phyloP scores from a whole-genome alignment of 2,329 filamentous ascomycete genomes.

The Exophiala xenobiotica region DNA sequence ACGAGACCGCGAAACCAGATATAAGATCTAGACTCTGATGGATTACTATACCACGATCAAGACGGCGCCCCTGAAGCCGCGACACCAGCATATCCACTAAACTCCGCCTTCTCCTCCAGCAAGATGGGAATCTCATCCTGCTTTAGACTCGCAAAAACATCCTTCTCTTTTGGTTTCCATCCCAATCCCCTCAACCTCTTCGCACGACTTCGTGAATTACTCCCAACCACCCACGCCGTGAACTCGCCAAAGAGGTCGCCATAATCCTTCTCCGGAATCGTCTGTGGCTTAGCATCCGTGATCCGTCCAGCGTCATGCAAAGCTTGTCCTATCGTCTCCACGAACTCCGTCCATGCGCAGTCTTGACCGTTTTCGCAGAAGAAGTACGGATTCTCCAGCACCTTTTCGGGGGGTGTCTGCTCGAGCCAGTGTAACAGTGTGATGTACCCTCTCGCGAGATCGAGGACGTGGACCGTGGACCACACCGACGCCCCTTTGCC shows the following conservation, averaged over 20 bases:
- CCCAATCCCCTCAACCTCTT: slow-evolving; percentile 47
- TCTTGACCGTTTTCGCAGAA: slow-evolving; percentile 51
- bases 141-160: slow-evolving; percentile 38
- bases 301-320: slow-evolving; percentile 43
- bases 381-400: slow-evolving; percentile 49
- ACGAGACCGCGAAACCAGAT: not conserved
- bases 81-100: slow-evolving; percentile 3
- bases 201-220: slow-evolving; percentile 47
- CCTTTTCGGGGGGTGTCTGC: slow-evolving; percentile 30
- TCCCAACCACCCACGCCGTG: slow-evolving; percentile 41
- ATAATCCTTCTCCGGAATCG: slow-evolving; percentile 41
- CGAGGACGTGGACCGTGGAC: slow-evolving; percentile 49
- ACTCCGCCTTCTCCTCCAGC: slow-evolving; percentile 17
- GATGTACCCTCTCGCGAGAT: slow-evolving; percentile 49
- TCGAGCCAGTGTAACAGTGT: slow-evolving; percentile 49
- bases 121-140: slow-evolving; percentile 41
- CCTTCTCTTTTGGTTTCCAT: slow-evolving; percentile 49
- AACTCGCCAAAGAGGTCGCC: slow-evolving; percentile 42
- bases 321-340: slow-evolving; percentile 39
- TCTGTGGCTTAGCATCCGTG: slow-evolving; percentile 37
- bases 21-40: not conserved
- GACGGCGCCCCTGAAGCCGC: not conserved
- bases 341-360: slow-evolving; percentile 46
- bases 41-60: not conserved
- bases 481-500: slow-evolving; percentile 45